Evolutionary conservation across 75 land plant species (phyloP).

Genomic region (Pinus taeda): DNA sequence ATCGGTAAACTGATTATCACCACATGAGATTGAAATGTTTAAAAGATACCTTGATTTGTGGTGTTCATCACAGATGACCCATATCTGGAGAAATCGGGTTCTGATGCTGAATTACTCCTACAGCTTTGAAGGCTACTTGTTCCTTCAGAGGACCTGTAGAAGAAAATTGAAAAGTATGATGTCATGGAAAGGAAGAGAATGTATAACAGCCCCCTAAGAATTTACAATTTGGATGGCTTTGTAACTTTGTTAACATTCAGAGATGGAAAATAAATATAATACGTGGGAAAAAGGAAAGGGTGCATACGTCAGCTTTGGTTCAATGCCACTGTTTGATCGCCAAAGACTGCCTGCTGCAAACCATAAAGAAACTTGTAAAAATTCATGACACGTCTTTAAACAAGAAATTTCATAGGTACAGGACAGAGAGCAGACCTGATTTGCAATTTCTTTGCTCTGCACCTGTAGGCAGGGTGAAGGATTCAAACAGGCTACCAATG

Average conservation of each 20-base stretch:
- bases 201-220: background rate
- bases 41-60: conserved; percentile 7
- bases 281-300: background rate
- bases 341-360: conserved; percentile 37
- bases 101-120: conserved; percentile 50
- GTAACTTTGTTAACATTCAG: background rate
- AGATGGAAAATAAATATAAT: background rate
- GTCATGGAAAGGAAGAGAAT: background rate
- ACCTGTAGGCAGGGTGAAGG: conserved; percentile 29
- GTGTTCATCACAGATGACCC: conserved; percentile 25
- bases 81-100: conserved; percentile 41
- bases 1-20: background rate
- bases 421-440: conserved; percentile 2
- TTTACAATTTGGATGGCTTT: background rate
- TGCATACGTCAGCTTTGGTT: conserved; percentile 36
- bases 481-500: conserved; percentile 51
- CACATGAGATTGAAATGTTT: background rate
- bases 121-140: conserved; percentile 21
- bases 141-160: conserved; percentile 31
- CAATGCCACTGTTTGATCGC: conserved; percentile 52
- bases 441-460: conserved; percentile 25
- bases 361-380: background rate
- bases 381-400: background rate
- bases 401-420: background rate
- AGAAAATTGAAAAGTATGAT: conserved; percentile 12